A percentile compares a stretch with the other conserved stretches of the same genome.
phyloP scores from a whole-genome alignment of 768 basidiomycete species.

The Lentinus brumalis region DNA sequence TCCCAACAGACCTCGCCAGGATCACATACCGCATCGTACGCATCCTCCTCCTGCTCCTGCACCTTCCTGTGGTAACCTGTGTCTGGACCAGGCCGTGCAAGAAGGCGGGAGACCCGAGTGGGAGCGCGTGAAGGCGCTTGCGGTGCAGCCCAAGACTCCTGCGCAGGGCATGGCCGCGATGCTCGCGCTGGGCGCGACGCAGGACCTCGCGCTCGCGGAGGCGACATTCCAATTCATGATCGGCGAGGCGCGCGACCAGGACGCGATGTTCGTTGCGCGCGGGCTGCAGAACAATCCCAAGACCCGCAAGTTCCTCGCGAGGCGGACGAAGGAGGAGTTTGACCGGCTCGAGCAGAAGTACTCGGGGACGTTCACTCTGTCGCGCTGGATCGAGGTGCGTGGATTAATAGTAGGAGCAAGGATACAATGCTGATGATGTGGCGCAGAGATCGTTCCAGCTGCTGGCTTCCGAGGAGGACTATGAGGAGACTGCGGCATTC shows the following conservation, averaged over 20 bases:
- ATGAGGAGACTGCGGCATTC: constrained; percentile 60
- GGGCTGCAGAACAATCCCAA: constrained; percentile 38
- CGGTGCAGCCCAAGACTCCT: constrained; percentile 73
- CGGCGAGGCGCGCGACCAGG: constrained; percentile 27
- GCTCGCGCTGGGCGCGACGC: constrained; percentile 44
- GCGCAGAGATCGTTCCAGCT: not conserved
- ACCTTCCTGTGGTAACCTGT: too few relatives aligned
- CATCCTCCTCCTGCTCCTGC: too few relatives aligned
- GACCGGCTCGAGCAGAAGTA: constrained; percentile 64
- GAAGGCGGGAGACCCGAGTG: constrained; percentile 77
- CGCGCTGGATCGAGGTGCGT: constrained; percentile 58
- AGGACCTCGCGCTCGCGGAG: constrained; percentile 39
- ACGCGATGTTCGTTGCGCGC: constrained; percentile 35
- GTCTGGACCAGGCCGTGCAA: constrained; percentile 74
- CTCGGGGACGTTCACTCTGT: constrained; percentile 66
- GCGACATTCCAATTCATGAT: constrained; percentile 44
- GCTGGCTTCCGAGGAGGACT: constrained; percentile 68
- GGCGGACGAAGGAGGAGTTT: constrained; percentile 44
- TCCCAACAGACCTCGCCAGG: constrained; percentile 80
- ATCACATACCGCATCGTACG: constrained; percentile 43
- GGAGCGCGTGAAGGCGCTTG: constrained; percentile 66
- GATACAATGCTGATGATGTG: not conserved
- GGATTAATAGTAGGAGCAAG: not conserved
- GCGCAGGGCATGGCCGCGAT: constrained; percentile 70
- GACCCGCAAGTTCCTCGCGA: constrained; percentile 37